Conservation (phyloP, 768 basidiomycete genomes). For the Xanthoconium purpureum region DNA sequence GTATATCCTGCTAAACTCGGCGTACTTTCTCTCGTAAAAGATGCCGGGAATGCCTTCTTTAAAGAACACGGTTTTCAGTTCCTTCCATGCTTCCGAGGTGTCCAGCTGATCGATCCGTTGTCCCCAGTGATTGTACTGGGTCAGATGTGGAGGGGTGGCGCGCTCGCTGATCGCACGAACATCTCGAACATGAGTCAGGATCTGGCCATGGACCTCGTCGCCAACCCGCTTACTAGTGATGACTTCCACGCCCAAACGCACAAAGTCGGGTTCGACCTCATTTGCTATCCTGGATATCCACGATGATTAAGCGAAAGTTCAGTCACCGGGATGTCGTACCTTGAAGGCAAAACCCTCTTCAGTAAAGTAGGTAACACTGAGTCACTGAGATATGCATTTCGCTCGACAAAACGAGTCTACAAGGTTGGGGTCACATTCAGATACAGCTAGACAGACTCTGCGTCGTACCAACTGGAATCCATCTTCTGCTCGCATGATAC, state of each 20-base stretch:
- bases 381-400: constrained; percentile 61
- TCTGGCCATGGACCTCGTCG: not conserved
- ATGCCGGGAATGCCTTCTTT: constrained; percentile 68
- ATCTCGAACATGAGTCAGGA: constrained; percentile 33
- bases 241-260: constrained; percentile 54
- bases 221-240: constrained; percentile 42
- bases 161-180: constrained; percentile 47
- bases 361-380: constrained; percentile 59
- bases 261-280: constrained; percentile 61
- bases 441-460: not conserved
- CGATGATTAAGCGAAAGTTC: not conserved
- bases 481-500: constrained; percentile 57
- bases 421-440: not conserved
- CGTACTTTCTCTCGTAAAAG: constrained; percentile 62
- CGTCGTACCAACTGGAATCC: constrained; percentile 58
- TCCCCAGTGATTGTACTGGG: constrained; percentile 77
- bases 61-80: constrained; percentile 58
- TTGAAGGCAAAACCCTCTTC: constrained; percentile 51
- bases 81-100: constrained; percentile 73
- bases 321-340: constrained; percentile 26
- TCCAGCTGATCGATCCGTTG: constrained; percentile 59
- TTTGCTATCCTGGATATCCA: constrained; percentile 35
- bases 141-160: constrained; percentile 48
- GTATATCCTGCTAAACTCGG: constrained; percentile 58
- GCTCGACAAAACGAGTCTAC: constrained; percentile 52